Percentiles rank a stretch among this genome's conserved stretches.
These are phyloP conservation scores for Globisporangium orthogonon DNA, from an alignment of 352 stramenopile species.

Conservation along the genomic window DNA sequence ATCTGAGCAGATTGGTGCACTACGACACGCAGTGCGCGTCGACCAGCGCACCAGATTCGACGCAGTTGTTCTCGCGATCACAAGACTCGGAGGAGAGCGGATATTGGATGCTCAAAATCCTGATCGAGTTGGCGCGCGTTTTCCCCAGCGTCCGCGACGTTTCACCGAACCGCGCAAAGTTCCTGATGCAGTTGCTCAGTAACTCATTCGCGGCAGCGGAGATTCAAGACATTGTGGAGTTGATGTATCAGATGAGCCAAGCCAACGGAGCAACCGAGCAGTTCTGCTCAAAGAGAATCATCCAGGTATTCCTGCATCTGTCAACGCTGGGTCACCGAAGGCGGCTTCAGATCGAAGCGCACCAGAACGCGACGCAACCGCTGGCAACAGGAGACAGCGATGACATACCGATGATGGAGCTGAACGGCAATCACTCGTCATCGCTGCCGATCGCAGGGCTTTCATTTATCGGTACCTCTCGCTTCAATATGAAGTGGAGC, in stretches of 20 bases:
- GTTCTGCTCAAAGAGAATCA: conserved; percentile 45
- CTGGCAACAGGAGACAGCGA: conserved; percentile 21
- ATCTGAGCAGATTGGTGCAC: conserved; percentile 33
- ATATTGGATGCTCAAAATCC: conserved; percentile 57
- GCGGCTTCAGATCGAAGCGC: conserved; percentile 1
- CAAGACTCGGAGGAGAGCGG: conserved; percentile 34
- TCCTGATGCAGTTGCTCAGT: conserved; percentile 41
- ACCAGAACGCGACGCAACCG: neutral
- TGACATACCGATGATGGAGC: conserved; percentile 64
- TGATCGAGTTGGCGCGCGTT: conserved; percentile 54
- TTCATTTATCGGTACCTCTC: conserved; percentile 52
- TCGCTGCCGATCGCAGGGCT: conserved; percentile 63
- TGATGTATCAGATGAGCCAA: conserved; percentile 48
- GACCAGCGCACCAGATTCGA: conserved; percentile 16
- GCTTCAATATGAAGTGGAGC: conserved; percentile 60
- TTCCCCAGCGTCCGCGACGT: conserved; percentile 49
- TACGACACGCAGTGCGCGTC: conserved; percentile 26
- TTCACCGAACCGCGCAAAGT: conserved; percentile 36
- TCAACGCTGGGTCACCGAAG: conserved; percentile 50
- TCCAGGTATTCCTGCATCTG: conserved; percentile 62
- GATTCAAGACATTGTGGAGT: conserved; percentile 58
- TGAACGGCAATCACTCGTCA: conserved; percentile 35
- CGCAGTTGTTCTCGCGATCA: conserved; percentile 1
- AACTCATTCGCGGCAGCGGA: conserved; percentile 46
- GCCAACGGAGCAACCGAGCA: conserved; percentile 29